phyloP scores from a whole-genome alignment of 2,329 filamentous ascomycete genomes.

The Apiospora marii region DNA sequence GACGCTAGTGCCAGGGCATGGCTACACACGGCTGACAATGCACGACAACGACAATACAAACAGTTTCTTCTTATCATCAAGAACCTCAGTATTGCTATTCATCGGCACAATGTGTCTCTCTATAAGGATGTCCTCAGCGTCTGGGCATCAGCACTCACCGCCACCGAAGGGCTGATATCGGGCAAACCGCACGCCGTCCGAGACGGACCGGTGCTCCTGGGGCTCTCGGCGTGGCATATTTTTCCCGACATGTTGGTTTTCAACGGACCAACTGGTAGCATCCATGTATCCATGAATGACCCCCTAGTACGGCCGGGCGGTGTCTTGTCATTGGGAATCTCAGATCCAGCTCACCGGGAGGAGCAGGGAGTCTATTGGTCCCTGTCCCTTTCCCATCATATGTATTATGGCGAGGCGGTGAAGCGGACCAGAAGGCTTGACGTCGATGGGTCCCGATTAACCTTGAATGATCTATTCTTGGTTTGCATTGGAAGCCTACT shows the following conservation, averaged over 20 bases:
- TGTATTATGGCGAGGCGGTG: neutral
- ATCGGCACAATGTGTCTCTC: neutral
- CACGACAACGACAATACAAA: neutral
- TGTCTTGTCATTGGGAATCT: neutral
- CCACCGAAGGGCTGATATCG: neutral
- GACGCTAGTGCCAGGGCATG: slow-evolving; percentile 44
- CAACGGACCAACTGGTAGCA: neutral
- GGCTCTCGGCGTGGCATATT: neutral
- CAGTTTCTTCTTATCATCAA: neutral
- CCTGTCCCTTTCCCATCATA: neutral
- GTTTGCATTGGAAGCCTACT: neutral
- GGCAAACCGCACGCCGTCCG: neutral
- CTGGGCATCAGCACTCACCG: neutral
- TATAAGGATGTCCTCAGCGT: neutral
- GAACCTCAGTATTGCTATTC: neutral
- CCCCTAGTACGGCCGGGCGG: neutral
- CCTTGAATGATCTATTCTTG: neutral
- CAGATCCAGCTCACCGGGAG: neutral
- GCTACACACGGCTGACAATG: slow-evolving; percentile 29
- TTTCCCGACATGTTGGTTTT: neutral
- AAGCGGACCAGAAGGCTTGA: neutral
- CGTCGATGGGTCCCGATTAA: neutral
- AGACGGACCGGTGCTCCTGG: neutral
- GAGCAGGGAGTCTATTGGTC: neutral
- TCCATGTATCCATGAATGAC: neutral